Evolutionary conservation across 345 rosid genomes (phyloP), one percentile per base, ranked within the genome.

Genomic region (Eucalyptus globulus): DNA sequence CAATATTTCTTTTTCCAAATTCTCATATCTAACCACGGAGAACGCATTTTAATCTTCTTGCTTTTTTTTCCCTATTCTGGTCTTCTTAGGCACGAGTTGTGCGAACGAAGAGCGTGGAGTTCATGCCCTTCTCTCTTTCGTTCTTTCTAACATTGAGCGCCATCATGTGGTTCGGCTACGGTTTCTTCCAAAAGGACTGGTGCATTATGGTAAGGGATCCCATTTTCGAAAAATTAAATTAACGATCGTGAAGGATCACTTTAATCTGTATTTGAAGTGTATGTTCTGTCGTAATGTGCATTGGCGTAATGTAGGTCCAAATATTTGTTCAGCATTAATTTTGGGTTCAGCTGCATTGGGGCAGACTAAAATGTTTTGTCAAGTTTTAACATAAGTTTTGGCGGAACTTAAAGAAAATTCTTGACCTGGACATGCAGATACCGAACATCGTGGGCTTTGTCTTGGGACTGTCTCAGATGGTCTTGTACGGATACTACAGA

Each of bases 81-180:
- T 72, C 44, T 34, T 19, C 31, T 11, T 29, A 96, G 98, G 95
- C 95, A 80, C 94, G 91, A 89, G 99, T 98, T 7, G 91, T 98
- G 53, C 88, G 93, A 45, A 98, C 99, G 29, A 94, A 89, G 51
- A 98, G 99, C 49, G 99, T 98, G 16, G 99, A 96, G 89, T 98
- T 94, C 93, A 98, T 98, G 99, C 99, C 99, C 6, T 94, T 98
- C 88, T 91, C 91, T 88, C 90, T 98, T 31, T 97, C 99, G 15
- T 93, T 97, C 90, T 96, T 93, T 93, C 96, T 98, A 50, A 97
- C 99, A 22, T 47, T 97, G 88, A 95, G 95, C 87, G 99, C 99
- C 19, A 86, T 95, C 43, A 91, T 93, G 92, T 96, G 99, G 99
- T 96, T 97, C 90, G 91, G 92, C 43, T 98, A 97, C 58, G 99